Percentiles rank a stretch among this genome's conserved stretches.
These are phyloP conservation scores for Huntiella savannae DNA, from an alignment of 2,329 filamentous ascomycete species.

Conservation along the genomic window DNA sequence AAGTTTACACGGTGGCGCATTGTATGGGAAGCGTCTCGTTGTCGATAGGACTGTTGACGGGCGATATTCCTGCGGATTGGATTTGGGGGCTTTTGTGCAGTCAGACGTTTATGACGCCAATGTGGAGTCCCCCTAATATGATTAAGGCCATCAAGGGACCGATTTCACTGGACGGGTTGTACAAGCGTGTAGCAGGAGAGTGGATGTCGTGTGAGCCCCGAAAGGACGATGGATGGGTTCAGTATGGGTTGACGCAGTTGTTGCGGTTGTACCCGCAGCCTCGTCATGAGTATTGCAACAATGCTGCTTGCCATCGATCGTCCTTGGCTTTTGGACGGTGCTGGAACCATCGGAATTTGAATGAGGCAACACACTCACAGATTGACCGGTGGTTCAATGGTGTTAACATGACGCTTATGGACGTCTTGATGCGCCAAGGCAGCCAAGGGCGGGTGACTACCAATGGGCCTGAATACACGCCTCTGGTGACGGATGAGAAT, in stretches of 20 bases:
- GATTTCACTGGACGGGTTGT: conserved; percentile 29
- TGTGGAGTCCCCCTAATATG: conserved; percentile 36
- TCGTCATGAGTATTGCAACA: conserved; percentile 39
- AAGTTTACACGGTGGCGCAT: conserved; percentile 39
- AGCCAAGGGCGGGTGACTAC: conserved; percentile 29
- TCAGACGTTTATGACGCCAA: conserved; percentile 45
- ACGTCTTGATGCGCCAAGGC: conserved; percentile 38
- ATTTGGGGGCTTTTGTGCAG: conserved; percentile 37
- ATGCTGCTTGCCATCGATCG: conserved; percentile 39
- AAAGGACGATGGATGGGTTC: conserved; percentile 27
- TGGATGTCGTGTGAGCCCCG: conserved; percentile 37
- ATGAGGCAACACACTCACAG: conserved; percentile 43
- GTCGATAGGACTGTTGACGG: conserved; percentile 38
- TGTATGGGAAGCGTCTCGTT: conserved; percentile 45
- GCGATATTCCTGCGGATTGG: conserved; percentile 37
- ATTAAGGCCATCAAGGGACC: conserved; percentile 32
- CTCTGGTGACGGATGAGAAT: conserved; percentile 30
- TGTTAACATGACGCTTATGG: conserved; percentile 38
- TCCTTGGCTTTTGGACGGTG: conserved; percentile 41
- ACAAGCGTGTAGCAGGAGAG: conserved; percentile 26
- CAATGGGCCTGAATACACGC: conserved; percentile 29
- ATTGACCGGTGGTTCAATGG: conserved; percentile 44
- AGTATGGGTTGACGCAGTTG: conserved; percentile 33
- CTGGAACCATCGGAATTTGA: conserved; percentile 47
- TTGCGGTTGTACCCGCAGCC: conserved; percentile 38